Percentiles rank a stretch among this genome's conserved stretches.
phyloP scores from a whole-genome alignment of 495 filamentous ascomycete species.

The Thermothielavioides terrestris region DNA sequence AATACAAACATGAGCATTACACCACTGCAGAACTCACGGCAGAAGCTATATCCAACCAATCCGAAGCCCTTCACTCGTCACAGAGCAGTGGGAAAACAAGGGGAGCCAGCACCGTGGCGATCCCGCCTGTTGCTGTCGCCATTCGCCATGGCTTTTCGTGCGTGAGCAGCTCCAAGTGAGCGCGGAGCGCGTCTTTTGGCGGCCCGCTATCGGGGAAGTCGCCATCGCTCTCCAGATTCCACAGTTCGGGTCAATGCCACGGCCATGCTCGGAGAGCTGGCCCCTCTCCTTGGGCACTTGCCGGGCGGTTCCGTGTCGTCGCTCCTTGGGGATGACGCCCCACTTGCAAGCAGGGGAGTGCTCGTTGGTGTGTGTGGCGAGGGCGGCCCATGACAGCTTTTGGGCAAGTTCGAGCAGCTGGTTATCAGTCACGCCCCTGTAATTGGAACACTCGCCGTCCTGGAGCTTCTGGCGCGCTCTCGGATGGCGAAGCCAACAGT shows the following conservation, averaged over 20 bases:
- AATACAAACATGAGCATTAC: background rate
- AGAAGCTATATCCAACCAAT: slow-evolving; percentile 24
- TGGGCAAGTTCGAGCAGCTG: slow-evolving; percentile 8
- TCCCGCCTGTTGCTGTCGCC: background rate
- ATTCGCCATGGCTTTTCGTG: background rate
- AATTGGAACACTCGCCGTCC: background rate
- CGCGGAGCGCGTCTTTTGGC: slow-evolving; percentile 17
- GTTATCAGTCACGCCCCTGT: slow-evolving; percentile 2
- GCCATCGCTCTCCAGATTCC: background rate
- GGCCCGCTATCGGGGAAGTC: slow-evolving; percentile 10
- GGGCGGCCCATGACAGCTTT: background rate
- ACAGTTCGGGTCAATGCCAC: too few species aligned
- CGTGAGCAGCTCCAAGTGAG: slow-evolving; percentile 12
- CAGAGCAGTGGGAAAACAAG: slow-evolving; percentile 5
- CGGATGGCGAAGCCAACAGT: slow-evolving; percentile 29
- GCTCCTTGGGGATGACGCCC: slow-evolving; percentile 18
- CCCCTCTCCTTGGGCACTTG: slow-evolving; percentile 1
- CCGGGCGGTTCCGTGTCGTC: slow-evolving; percentile 8
- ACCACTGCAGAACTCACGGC: slow-evolving; percentile 13
- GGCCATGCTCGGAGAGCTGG: background rate
- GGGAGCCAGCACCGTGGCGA: background rate
- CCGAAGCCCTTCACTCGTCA: slow-evolving; percentile 18
- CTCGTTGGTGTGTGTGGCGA: slow-evolving; percentile 6
- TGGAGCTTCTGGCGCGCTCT: slow-evolving; percentile 10
- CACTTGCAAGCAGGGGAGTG: slow-evolving; percentile 14